Evolutionary conservation across 768 basidiomycete species (phyloP).

Genomic region (Leucosporidium creatinivorum): DNA sequence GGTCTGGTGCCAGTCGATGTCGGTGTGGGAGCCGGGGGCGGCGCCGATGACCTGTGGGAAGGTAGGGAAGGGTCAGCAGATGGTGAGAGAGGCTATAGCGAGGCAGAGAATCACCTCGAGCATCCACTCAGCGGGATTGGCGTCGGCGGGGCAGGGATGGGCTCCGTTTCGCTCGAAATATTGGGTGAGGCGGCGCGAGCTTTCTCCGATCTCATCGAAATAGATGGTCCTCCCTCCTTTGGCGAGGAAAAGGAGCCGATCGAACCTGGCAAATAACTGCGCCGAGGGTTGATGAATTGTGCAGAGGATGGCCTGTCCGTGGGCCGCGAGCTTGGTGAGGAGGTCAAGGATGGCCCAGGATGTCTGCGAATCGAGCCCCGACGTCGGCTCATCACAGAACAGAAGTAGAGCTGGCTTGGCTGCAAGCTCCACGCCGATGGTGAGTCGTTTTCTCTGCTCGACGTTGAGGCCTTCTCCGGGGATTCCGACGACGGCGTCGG

Average conservation of each 20-base stretch:
- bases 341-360: conserved; percentile 49
- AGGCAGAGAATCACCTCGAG: conserved; percentile 9
- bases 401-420: conserved; percentile 74
- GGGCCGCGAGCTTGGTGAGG: conserved; percentile 64
- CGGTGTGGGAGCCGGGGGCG: conserved; percentile 39
- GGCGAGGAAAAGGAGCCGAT: conserved; percentile 40
- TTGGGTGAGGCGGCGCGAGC: neutral
- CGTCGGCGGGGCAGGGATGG: conserved; percentile 54
- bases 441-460: conserved; percentile 51
- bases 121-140: conserved; percentile 69
- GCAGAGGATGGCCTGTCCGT: conserved; percentile 81
- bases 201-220: conserved; percentile 15
- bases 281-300: conserved; percentile 45
- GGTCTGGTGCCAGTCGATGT: conserved; percentile 76
- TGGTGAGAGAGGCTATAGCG: too few relatives aligned
- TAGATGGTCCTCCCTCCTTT: conserved; percentile 21
- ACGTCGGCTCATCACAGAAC: conserved; percentile 82
- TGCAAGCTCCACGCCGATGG: conserved; percentile 77
- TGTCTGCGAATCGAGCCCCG: conserved; percentile 46
- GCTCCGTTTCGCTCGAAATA: conserved; percentile 50
- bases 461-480: conserved; percentile 41
- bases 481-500: conserved; percentile 47
- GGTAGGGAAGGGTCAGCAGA: neutral
- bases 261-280: conserved; percentile 70
- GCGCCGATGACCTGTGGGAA: conserved; percentile 8